Evolutionary conservation across 2,329 filamentous ascomycete species (phyloP).

Genomic region (Colletotrichum noveboracense): DNA sequence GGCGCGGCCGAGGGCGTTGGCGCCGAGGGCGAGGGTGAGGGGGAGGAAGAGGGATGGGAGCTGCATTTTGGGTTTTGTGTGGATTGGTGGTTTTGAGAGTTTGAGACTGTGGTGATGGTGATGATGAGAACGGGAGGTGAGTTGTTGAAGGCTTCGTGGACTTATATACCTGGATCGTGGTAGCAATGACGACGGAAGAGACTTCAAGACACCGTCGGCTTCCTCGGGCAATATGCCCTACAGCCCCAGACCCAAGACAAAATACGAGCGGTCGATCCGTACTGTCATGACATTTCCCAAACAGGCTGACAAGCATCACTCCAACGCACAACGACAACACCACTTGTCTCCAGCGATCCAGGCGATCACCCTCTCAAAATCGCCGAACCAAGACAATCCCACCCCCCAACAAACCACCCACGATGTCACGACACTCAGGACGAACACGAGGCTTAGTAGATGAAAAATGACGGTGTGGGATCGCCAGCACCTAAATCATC

Average conservation of each 20-base stretch:
- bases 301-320: not conserved
- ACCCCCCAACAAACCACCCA: not conserved
- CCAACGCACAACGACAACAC: not conserved
- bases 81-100: not conserved
- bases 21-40: constrained; percentile 27
- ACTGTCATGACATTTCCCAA: not conserved
- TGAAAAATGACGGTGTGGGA: not conserved
- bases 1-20: constrained; percentile 36
- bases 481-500: not conserved
- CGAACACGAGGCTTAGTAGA: not conserved
- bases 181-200: not conserved
- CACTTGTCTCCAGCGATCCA: not conserved
- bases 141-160: fast-evolving
- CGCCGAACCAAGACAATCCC: not conserved
- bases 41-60: constrained; percentile 2
- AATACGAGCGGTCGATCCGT: constrained; percentile 6
- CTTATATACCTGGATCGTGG: not conserved
- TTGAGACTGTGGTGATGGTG: not conserved
- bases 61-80: not conserved
- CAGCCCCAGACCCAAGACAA: not conserved
- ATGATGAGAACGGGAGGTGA: not conserved
- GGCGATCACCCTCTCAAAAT: not conserved
- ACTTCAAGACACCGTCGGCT: not conserved
- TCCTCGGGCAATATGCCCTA: not conserved
- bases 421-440: not conserved